Evolutionary conservation across 495 filamentous ascomycete species (phyloP).

Genomic region (Penicillium soppii): DNA sequence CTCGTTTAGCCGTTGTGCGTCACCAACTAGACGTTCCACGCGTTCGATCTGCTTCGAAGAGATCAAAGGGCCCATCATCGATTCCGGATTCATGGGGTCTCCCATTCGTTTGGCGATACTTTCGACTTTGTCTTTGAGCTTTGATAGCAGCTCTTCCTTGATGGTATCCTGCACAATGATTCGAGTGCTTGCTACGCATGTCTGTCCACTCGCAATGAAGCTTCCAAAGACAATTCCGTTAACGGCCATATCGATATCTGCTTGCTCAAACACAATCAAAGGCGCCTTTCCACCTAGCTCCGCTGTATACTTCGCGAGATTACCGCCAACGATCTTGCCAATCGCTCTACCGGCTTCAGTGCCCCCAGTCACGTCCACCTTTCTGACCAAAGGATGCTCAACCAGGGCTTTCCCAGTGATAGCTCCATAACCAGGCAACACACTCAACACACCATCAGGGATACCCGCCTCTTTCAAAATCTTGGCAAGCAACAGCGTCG

Average conservation of each 20-base stretch:
- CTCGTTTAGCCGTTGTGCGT: constrained; percentile 15
- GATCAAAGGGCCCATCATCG: constrained; percentile 24
- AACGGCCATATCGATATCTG: constrained; percentile 51
- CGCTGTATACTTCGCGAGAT: constrained; percentile 55
- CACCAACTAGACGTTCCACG: constrained; percentile 23
- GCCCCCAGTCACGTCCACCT: constrained; percentile 64
- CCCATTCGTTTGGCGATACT: constrained; percentile 36
- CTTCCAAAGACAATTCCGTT: constrained; percentile 60
- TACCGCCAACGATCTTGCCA: constrained; percentile 47
- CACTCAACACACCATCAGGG: constrained; percentile 56
- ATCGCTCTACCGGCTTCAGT: constrained; percentile 45
- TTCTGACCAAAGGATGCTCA: constrained; percentile 49
- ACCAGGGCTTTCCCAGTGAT: constrained; percentile 56
- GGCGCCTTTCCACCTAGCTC: constrained; percentile 64
- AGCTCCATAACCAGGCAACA: constrained; percentile 55
- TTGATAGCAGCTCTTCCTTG: constrained; percentile 31
- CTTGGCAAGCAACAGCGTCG: constrained; percentile 49
- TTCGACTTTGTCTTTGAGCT: constrained; percentile 39
- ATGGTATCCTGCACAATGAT: constrained; percentile 54
- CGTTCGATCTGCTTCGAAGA: constrained; percentile 17
- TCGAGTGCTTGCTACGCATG: constrained; percentile 60
- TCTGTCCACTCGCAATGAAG: constrained; percentile 61
- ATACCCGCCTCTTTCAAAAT: constrained; percentile 54
- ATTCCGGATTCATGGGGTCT: constrained; percentile 12
- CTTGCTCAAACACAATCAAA: constrained; percentile 51